A percentile compares a stretch with the other conserved stretches of the same genome.
phyloP scores from a whole-genome alignment of 345 rosid genomes.

The Anastatica hierochuntica region DNA sequence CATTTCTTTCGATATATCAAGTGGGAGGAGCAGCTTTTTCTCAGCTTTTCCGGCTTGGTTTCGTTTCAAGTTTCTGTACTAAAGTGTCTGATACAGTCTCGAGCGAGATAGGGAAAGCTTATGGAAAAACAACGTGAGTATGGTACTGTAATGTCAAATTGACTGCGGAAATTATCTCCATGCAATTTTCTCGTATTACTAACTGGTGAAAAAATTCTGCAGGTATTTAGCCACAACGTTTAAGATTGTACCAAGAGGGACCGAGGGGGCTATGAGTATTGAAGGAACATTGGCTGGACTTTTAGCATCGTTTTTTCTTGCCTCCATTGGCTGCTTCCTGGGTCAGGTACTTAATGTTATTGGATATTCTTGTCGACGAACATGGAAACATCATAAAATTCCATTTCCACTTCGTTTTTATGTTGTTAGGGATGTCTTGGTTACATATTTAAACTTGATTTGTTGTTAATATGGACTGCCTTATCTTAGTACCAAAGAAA shows the following conservation, averaged over 20 bases:
- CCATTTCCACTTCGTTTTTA: background rate
- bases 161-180: no score
- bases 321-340: constrained; percentile 47
- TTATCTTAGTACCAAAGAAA: background rate
- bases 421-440: no score
- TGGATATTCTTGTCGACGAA: no score
- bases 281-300: constrained; percentile 95
- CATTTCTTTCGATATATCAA: constrained; percentile 60
- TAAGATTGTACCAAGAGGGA: constrained; percentile 87
- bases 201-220: background rate
- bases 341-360: constrained; percentile 49
- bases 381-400: background rate
- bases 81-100: constrained; percentile 92
- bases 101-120: constrained; percentile 95
- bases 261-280: constrained; percentile 90
- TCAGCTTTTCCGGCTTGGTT: constrained; percentile 55
- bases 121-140: constrained; percentile 89
- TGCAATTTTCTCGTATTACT: background rate
- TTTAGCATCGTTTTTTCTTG: constrained; percentile 65
- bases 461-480: background rate
- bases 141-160: background rate
- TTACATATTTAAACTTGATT: no score
- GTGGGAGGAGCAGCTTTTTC: constrained; percentile 52
- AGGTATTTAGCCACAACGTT: constrained; percentile 75
- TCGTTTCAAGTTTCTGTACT: constrained; percentile 93